Conservation (phyloP, 805 yeast species). For the Saccharomycopsis vini region DNA sequence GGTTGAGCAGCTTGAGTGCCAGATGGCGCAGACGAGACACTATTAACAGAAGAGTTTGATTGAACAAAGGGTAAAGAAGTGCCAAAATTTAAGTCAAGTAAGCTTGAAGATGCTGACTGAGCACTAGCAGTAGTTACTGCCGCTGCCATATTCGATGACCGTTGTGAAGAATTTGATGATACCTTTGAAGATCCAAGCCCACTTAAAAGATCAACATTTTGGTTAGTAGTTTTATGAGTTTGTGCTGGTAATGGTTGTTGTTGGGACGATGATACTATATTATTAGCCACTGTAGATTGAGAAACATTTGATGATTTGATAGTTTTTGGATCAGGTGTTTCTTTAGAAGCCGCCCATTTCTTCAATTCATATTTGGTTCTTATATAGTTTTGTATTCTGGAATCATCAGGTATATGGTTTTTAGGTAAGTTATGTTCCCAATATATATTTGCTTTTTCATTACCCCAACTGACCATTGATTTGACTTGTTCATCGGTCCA, state of each 20-base stretch:
- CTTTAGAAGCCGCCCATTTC: conserved; percentile 65
- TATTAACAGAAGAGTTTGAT: conserved; percentile 14
- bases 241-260: not conserved
- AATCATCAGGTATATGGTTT: conserved; percentile 66
- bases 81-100: conserved; percentile 19
- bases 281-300: conserved; percentile 17
- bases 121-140: conserved; percentile 3
- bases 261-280: not conserved
- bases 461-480: conserved; percentile 81
- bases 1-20: conserved; percentile 15
- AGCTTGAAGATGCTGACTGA: conserved; percentile 3
- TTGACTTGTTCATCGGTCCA: conserved; percentile 93
- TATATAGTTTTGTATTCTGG: conserved; percentile 82
- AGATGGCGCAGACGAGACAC: not conserved
- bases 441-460: conserved; percentile 61
- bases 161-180: no score
- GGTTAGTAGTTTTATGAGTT: not conserved
- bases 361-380: conserved; percentile 86
- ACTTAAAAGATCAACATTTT: conserved; percentile 3
- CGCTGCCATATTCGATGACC: no score
- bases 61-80: conserved; percentile 17
- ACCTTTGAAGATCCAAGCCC: conserved; percentile 2
- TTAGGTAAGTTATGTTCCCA: conserved; percentile 81
- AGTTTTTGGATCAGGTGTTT: conserved; percentile 48
- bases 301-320: conserved; percentile 8